Evolutionary conservation across 345 rosid species (phyloP).

Genomic region (Salix caprea): DNA sequence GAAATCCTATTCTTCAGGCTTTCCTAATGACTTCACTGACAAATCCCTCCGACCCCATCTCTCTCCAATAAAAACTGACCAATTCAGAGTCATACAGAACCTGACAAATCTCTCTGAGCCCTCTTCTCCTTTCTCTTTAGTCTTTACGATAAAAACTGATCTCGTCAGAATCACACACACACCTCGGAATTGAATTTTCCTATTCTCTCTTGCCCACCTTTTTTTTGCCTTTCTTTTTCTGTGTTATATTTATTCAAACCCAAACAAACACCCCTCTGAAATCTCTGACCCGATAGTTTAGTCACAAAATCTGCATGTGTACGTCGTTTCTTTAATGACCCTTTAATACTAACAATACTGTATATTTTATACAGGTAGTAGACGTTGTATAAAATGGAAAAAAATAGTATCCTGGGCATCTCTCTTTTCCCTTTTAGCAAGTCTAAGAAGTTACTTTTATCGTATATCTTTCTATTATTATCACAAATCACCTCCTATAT

Average conservation of each 20-base stretch:
- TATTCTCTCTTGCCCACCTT: background rate
- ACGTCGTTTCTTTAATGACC: slow-evolving; percentile 43
- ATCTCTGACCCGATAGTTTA: slow-evolving; percentile 83
- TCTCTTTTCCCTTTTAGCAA: slow-evolving; percentile 15
- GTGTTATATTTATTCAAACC: slow-evolving; percentile 1
- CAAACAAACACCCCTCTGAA: slow-evolving; percentile 42
- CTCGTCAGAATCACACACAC: slow-evolving; percentile 32
- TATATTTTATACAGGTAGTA: background rate
- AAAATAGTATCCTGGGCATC: slow-evolving; percentile 21
- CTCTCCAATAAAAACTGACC: slow-evolving; percentile 36
- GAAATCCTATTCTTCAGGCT: slow-evolving; percentile 55
- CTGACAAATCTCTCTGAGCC: slow-evolving; percentile 15
- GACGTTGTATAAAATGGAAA: background rate
- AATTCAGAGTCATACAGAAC: slow-evolving; percentile 32
- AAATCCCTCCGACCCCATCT: slow-evolving; percentile 8
- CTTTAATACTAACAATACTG: background rate
- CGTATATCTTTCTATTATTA: slow-evolving; percentile 10
- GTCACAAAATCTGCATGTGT: slow-evolving; percentile 91
- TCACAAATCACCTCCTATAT: slow-evolving; percentile 15
- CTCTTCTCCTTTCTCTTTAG: slow-evolving; percentile 7
- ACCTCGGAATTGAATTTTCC: slow-evolving; percentile 33
- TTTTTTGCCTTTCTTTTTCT: background rate
- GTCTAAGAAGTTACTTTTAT: slow-evolving; percentile 37
- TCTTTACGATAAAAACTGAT: slow-evolving; percentile 32
- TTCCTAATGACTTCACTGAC: slow-evolving; percentile 56